Evolutionary conservation across 2,329 filamentous ascomycete genomes (phyloP), one percentile per base, ranked within the genome.

Genomic region (Fusarium nelsonii): DNA sequence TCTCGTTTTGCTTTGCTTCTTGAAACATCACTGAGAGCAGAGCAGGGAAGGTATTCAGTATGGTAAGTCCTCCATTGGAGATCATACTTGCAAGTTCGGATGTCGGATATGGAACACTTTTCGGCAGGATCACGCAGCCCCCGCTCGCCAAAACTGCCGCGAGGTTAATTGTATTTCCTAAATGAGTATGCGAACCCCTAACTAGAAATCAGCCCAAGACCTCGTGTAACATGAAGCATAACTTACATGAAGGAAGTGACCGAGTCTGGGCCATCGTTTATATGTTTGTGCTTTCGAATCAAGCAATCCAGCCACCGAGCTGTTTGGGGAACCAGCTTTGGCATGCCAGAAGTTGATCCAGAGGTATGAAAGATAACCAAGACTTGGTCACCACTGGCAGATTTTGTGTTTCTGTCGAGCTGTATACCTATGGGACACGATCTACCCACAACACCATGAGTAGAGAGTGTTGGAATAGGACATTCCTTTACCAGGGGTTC

Each of bases 271-370:
- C 12, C 15, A 18, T 32, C 30, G 4, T 15, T 20, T 0, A 9
- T 20, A 1, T 12, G 26, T 0, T 18, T 33, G 1, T 63, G 39
- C 36, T 63, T 63, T 2, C 60, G 58, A 20, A 63, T 63, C 15
- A 63, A 48, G 2, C 49, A 63, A 10, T 63, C 60, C 8, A 63
- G 8, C 49, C 60, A 63, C 3, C 8, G 62, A 6, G 63, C 50
- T 9, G 60, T 49, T 1, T 43, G 14, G 1, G 60, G 60, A 9
- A 63, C 60, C 1, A 63, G 28, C 8, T 63, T 63, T 0, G 60
- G 60, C 4, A 63, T 32, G 2, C 58, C 58, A 3, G 60, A 63
- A 3, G 58, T 63, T 4, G 60, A 63, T 3, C 60, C 59, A 0
- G 60, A 63, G 0, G 58, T 63, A 8, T 63, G 60, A 1, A 63